phyloP scores from a whole-genome alignment of 495 filamentous ascomycete genomes.

The Zalerion maritima region DNA sequence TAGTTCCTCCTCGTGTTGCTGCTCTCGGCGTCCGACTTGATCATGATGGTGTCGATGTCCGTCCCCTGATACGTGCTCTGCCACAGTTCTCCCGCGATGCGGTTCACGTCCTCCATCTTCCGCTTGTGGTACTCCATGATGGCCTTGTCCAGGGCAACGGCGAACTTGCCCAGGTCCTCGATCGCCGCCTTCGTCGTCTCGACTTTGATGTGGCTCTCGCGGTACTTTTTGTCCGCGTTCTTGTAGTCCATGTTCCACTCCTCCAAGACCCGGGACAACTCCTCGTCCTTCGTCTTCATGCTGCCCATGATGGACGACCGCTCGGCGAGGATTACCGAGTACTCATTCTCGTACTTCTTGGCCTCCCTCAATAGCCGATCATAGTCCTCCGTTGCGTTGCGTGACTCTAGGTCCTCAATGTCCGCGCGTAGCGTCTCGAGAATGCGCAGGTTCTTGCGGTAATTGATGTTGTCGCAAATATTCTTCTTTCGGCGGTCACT shows the following conservation, averaged over 20 bases:
- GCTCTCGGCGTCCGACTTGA: constrained; percentile 73
- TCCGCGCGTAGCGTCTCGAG: constrained; percentile 51
- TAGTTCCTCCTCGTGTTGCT: constrained; percentile 66
- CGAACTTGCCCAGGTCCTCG: constrained; percentile 74
- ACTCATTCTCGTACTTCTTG: constrained; percentile 40
- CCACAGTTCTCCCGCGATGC: constrained; percentile 90
- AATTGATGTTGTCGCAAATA: constrained; percentile 76
- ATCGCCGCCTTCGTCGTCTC: constrained; percentile 87
- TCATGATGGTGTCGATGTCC: constrained; percentile 92
- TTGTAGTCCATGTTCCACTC: constrained; percentile 84
- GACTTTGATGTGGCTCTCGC: constrained; percentile 77
- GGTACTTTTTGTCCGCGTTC: constrained; percentile 66
- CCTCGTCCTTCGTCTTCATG: constrained; percentile 69
- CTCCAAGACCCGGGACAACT: constrained; percentile 47
- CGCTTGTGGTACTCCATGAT: constrained; percentile 91
- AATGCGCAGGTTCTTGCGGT: constrained; percentile 55
- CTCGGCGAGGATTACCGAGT: constrained; percentile 40
- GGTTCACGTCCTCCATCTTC: constrained; percentile 99
- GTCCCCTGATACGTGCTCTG: constrained; percentile 92
- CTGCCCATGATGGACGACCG: constrained; percentile 45
- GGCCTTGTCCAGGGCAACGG: constrained; percentile 71
- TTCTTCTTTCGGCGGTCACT: constrained; percentile 64
- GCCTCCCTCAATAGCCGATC: constrained; percentile 58
- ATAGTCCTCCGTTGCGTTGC: constrained; percentile 72
- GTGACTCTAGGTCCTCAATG: constrained; percentile 60